Evolutionary conservation across 768 basidiomycete species (phyloP), one percentile per base, ranked within the genome.

Genomic region (Leccinum variicolor): DNA sequence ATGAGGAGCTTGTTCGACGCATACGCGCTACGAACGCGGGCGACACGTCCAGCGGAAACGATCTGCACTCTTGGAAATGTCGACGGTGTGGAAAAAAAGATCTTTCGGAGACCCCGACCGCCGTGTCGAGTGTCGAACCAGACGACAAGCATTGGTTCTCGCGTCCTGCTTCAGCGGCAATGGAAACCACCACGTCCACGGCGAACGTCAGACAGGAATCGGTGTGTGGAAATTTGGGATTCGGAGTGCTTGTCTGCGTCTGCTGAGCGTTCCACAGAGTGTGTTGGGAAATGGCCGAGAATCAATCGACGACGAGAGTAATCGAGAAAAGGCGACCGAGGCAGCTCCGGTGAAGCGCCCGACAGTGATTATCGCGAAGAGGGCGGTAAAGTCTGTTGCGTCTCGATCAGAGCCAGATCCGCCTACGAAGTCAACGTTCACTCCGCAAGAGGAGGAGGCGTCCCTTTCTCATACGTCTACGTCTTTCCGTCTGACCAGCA

Each of bases 11-110:
- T 60, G 15, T 68, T 19, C 50, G 14, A 28, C 66, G 63, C 23
- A 53, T 74, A 29, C 61, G 65, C 26, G 69, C 67, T 1, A 65
- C 62, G 3, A 75, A 57, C 17, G 39, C 54, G n/a, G 58, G 62
- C 1, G 70, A 74, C 53, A 57, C 41, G 4, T 58, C 47, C 33
- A 49, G 13, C 19, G 50, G 28, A 9, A 68, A 71, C 15, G 63
- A 53, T 23, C 59, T 74, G 11, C 19, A 49, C 14, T 21, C 60
- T 11, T 74, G 73, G 73, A 61, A 25, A 33, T 75, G 74, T 49
- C 66, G 63, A 54, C 64, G 70, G 31, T 74, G 73, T 58, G 29
- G 26, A 6, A 75, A 61, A 48, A 75, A 57, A 6, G 56, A 5
- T 23, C 26, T 19, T 13, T 54, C 58, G n/a, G 46, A 3, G 9